These are phyloP conservation scores for Dalbergia oliveri DNA, from an alignment of 306 rosid species.

Conservation along the genomic window DNA sequence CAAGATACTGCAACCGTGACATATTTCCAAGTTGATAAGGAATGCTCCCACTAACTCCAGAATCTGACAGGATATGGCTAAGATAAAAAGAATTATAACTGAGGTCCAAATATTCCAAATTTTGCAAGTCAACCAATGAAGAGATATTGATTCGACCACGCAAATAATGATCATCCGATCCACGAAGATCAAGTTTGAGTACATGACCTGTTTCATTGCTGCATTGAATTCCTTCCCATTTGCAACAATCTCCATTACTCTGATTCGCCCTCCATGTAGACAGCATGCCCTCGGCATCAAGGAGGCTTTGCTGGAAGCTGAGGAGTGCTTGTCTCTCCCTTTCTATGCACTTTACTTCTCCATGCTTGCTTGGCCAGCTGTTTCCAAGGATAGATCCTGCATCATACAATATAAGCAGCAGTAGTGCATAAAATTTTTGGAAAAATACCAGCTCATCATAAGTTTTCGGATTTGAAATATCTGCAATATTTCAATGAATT, in stretches of 20 bases:
- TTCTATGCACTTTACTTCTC: too few relatives aligned
- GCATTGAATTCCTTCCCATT: slow-evolving; percentile 3
- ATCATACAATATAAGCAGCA: too few relatives aligned
- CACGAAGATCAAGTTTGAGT: not conserved
- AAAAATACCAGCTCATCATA: too few relatives aligned
- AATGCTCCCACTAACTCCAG: accelerated
- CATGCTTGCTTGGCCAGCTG: too few relatives aligned
- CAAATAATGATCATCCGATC: not conserved
- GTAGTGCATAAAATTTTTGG: too few relatives aligned
- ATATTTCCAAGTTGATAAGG: slow-evolving; percentile 29
- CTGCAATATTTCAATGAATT: too few relatives aligned
- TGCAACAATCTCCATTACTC: slow-evolving; percentile 16
- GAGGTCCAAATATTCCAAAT: slow-evolving; percentile 35
- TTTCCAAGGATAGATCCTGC: too few relatives aligned
- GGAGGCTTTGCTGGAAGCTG: not conserved
- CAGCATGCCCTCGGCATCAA: not conserved
- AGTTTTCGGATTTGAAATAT: too few relatives aligned
- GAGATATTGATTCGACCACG: not conserved
- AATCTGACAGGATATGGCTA: not conserved
- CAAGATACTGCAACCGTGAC: not conserved
- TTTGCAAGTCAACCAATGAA: slow-evolving; percentile 3
- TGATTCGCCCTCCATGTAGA: slow-evolving; percentile 4
- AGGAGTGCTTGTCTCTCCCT: not conserved
- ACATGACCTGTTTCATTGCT: slow-evolving; percentile 7
- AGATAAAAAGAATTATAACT: too few relatives aligned